Percentiles rank a stretch among this genome's conserved stretches.
Conservation (phyloP, 345 rosid genomes). For the Laguncularia racemosa region DNA sequence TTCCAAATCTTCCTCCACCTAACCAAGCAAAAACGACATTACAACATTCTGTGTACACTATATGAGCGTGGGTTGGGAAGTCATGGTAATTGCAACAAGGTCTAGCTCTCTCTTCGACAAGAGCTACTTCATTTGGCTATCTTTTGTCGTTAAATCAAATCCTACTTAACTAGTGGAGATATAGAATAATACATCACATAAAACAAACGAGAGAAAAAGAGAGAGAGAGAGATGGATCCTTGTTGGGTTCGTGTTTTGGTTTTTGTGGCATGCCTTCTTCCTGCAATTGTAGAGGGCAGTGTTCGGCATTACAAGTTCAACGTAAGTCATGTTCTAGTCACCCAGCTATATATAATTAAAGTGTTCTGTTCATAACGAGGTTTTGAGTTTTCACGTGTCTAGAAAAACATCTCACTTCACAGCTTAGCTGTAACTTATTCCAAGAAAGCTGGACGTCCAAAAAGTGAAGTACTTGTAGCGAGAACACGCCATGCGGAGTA, state of each 20-base stretch:
- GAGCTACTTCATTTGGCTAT: too few relatives aligned
- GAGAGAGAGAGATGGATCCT: conserved; percentile 1
- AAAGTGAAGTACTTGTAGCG: too few relatives aligned
- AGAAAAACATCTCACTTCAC: too few relatives aligned
- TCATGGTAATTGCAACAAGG: conserved; percentile 1
- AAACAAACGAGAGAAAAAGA: not conserved
- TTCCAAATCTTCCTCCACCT: conserved; percentile 17
- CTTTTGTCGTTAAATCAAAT: too few relatives aligned
- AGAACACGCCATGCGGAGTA: too few relatives aligned
- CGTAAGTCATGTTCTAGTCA: conserved; percentile 17
- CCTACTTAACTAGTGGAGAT: not conserved
- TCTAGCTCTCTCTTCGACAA: not conserved
- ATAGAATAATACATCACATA: not conserved
- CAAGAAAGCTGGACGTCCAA: too few relatives aligned
- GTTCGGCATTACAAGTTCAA: conserved; percentile 32
- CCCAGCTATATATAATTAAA: too few relatives aligned
- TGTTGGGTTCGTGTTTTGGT: conserved; percentile 12
- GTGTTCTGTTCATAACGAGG: not conserved
- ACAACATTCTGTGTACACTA: conserved; percentile 10
- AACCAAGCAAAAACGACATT: conserved; percentile 21
- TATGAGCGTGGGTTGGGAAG: conserved; percentile 13
- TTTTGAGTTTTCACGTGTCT: too few relatives aligned
- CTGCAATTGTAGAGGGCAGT: conserved; percentile 23
- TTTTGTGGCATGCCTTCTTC: conserved; percentile 14
- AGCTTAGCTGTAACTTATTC: too few relatives aligned